Base-by-base conservation (phyloP, 176 grass and related monocot genomes). In the Avena insularis region DNA sequence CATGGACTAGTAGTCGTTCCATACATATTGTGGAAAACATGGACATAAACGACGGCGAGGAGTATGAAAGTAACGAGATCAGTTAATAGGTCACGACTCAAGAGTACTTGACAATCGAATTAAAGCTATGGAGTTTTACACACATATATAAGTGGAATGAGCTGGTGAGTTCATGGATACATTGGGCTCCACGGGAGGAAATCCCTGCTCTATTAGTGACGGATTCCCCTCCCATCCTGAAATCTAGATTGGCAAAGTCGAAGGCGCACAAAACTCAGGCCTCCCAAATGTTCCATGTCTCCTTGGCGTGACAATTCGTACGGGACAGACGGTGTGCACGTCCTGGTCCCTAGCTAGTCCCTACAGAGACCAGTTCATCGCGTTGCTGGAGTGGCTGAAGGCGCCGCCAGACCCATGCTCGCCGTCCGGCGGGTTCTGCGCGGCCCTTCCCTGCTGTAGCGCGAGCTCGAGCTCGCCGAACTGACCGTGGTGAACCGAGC, bases 391-490 rank as follows among this genome's bases (percentile, higher is more conserved):
- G 46, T 91, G 90, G 83, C 83, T 72, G 77, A 88, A 97, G 54
- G 61, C 75, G 64, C 90, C 86, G 21, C 62, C 57, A 33, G 89
- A 79, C 46, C 86, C 80, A 6, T 97, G 92, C 54, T 86, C 86
- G 66, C 63, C 69, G 14, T 88, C 83, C 16, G 77, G 78, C 61
- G 61, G 69, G 61, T 76, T 81, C 11, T 81, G 35, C 54, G 61
- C 58, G 9, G 86, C 89, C 40, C 89, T 87, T 40, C 95, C 90
- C 91, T 98, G 91, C 93, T 98, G 91, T 62, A 93, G 87, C 73
- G 91, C 93, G 5, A 98, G 92, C 86, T 98, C 95, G 5, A 98
- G 95, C 84, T 98, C 95, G 20, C 95, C 93, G 21, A 92, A 95
- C 72, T 98, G 91, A 49, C 89, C 86, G 10, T 70, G 79, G 49